Evolutionary conservation across 1,284 basidiomycete genomes (phyloP), one percentile per base, ranked within the genome.

Genomic region (Ganoderma lingzhi): DNA sequence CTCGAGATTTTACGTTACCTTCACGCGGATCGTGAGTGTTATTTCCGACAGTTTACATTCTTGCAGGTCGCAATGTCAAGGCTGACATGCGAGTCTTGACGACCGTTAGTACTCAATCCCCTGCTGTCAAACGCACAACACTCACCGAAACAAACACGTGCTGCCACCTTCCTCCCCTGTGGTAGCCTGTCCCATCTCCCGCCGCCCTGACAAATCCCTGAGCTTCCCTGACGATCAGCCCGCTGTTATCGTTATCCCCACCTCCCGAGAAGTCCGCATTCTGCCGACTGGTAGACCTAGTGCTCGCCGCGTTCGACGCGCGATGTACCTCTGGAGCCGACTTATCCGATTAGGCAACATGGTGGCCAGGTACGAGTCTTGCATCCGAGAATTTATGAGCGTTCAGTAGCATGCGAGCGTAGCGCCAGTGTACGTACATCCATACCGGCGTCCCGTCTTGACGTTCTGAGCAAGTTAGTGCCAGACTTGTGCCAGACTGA

Each of bases 321-420:
- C 15, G 32, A 55, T 30, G 8, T 14, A 12, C 14, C 17, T 56
- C 53, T 59, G 19, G 56, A 59, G 56, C 35, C 56, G 19, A 39
- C 35, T n/a, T 37, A 39, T n/a, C 56, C 35, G 17, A 59, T 59
- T 59, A 59, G 56, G 56, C 30, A 58, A 37, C 35, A n/a, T 2
- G 19, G 35, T 59, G 56, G 56, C 56, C 56, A 59, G 35, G 56
- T 19, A 59, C 56, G 32, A 56, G 6, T 32, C 32, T 32, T 19
- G 35, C 56, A 39, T 59, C 35, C 56, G 35, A 59, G 32, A 35
- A 56, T 3, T 51, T 14, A 51, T 56, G 53, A 15, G 53, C 53
- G 56, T 39, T 59, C 35, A 39, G 56, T 59, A 59, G 53, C 30
- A 56, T 56, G 51, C 32, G 23, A 30, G 53, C 53, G 53, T 56